Base-by-base conservation (phyloP, 1,284 basidiomycete species). In the Leccinum subrobustum region DNA sequence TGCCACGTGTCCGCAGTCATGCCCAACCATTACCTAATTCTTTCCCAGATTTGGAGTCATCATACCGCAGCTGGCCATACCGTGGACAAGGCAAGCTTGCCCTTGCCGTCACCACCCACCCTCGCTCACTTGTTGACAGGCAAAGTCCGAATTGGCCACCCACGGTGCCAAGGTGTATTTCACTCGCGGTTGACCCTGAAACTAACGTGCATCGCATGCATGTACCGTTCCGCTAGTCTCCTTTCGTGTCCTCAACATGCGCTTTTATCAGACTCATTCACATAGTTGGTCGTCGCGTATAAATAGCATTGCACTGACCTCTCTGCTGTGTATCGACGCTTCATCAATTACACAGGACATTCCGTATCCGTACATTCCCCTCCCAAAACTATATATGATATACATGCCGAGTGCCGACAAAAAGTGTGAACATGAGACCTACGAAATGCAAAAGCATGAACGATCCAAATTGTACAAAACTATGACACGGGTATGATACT, bases 121-220 rank as follows among this genome's bases (percentile, higher is more conserved):
- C 16, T 37, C 14, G 12, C 58, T 62, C 56, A 72, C 44, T 54
- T 62, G 42, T 44, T 61, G 35, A 14, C 64, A 95, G 88, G 94
- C 94, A 57, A 94, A 93, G 78, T 76, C 86, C 53, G 94, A 96
- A 75, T 77, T 96, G 56, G 90, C 93, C 3, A 83, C 83, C 42
- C 92, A 95, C 67, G 94, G 94, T 42, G 91, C 93, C 64, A 92
- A 89, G 75, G 86, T 91, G 35, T 95, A 95, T 77, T 94, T 95
- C 75, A 89, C 85, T 62, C 83, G 91, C 62, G 90, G 88, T 63
- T 91, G 75, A 82, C 54, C 50, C 18, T 27, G 44, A n/a, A 60
- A 53, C 58, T 54, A 35, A 64, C 63, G 50, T 54, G 39, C 37
- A 39, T 54, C 23, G 50, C 56, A 52, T 57, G 52, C 60, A 66